These are phyloP conservation scores for Penicillium palitans DNA, from an alignment of 2,329 filamentous ascomycete genomes.

Conservation along the genomic window DNA sequence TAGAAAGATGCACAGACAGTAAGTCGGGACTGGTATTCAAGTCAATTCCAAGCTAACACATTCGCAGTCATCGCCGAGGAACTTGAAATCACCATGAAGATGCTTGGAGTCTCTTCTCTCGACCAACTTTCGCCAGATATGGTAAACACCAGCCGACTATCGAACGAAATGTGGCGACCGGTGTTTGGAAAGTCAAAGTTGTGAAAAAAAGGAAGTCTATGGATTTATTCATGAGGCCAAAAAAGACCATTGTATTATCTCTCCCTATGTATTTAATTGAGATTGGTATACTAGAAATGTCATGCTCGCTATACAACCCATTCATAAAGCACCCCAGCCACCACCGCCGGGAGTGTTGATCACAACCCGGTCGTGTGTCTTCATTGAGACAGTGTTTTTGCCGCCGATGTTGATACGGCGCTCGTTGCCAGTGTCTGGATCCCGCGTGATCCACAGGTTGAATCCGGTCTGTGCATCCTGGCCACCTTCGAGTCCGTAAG, in stretches of 20 bases:
- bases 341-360: slow-evolving; percentile 58
- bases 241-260: neutral
- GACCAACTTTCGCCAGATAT: slow-evolving; percentile 18
- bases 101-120: slow-evolving; percentile 21
- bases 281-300: neutral
- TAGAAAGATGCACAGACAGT: slow-evolving; percentile 21
- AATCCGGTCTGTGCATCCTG: slow-evolving; percentile 74
- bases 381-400: slow-evolving; percentile 63
- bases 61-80: slow-evolving; percentile 17
- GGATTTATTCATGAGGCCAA: neutral
- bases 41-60: neutral
- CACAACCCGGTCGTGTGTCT: slow-evolving; percentile 61
- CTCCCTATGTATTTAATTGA: slow-evolving; percentile 1
- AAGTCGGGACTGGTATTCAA: neutral
- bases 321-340: slow-evolving; percentile 38
- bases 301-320: neutral
- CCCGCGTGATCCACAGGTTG: slow-evolving; percentile 82
- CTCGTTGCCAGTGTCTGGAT: slow-evolving; percentile 56
- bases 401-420: slow-evolving; percentile 60
- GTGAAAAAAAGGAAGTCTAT: neutral
- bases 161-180: slow-evolving; percentile 24
- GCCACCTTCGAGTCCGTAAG: slow-evolving; percentile 82
- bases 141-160: slow-evolving; percentile 20
- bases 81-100: slow-evolving; percentile 24
- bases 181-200: slow-evolving; percentile 12